Base-by-base conservation (phyloP, 352 stramenopile species). In the Pythium scleroteichum region DNA sequence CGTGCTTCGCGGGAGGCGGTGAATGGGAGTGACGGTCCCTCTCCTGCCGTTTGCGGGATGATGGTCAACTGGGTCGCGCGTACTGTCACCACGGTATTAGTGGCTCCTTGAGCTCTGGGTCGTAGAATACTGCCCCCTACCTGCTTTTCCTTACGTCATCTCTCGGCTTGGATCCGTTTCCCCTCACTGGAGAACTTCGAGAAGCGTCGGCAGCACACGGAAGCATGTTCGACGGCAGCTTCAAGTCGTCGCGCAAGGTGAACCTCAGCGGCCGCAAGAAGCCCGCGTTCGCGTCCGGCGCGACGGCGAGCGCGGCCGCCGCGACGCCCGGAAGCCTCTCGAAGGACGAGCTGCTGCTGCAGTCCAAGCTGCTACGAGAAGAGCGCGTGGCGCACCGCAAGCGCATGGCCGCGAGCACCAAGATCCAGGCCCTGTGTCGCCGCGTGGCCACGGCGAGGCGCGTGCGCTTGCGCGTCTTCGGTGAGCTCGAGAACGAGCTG, bases 211-310 rank as follows among this genome's bases (percentile, higher is more conserved):
- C 7, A 7, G 9, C 2, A 38, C 19, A 29, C 9, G 3, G 27
- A 17, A 61, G 7, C 42, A 91, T 91, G 82, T 91, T 91, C 42
- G 82, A 91, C 55, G 82, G 82, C 22, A 84, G 71, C 59, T 88
- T 91, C 68, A 87, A 87, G 64, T 53, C 71, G n/a, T 53, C 76
- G 29, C 78, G 82, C 22, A 87, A 85, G 48, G 79, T 91, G 29
- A 88, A 87, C 56, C 60, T 91, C 45, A 88, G 82, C 59, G 82
- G 82, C 9, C 72, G 82, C 3, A 77, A 80, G 50, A 78, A 76
- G 45, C 66, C 64, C 48, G 27, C 32, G 27, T 71, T 45, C 33
- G 69, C 62, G 13, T 69, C 64, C 32, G 68, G 67, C 47, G 68
- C 46, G 23, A 62, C 48, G 4, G 53, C 51, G 24, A 54, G 58